Conservation (phyloP, 495 filamentous ascomycete genomes). For the Staphylotrichum longicolle region DNA sequence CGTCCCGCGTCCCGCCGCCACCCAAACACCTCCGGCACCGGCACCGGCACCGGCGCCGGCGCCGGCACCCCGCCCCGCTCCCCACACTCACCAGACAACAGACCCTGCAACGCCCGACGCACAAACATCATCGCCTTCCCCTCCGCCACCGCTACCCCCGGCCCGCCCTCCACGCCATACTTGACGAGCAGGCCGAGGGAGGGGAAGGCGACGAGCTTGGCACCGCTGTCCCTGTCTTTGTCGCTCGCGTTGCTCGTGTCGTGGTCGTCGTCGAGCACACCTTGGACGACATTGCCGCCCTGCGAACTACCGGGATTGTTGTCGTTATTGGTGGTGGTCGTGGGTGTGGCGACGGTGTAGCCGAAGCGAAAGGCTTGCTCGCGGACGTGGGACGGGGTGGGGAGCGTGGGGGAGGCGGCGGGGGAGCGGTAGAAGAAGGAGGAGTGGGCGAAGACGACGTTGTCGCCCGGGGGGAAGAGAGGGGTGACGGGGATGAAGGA, state of each 20-base stretch:
- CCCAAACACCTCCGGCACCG: slow-evolving; percentile 27
- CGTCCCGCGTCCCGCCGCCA: slow-evolving; percentile 22
- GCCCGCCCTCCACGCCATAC: slow-evolving; percentile 15
- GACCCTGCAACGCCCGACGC: not conserved
- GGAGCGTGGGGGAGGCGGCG: slow-evolving; percentile 18
- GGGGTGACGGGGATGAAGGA: slow-evolving; percentile 10
- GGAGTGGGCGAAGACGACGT: slow-evolving; percentile 31
- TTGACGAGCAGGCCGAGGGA: slow-evolving; percentile 18
- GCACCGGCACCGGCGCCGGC: slow-evolving; percentile 10
- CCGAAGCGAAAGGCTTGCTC: slow-evolving; percentile 4
- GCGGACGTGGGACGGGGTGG: slow-evolving; percentile 16
- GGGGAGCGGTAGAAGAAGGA: slow-evolving; percentile 22
- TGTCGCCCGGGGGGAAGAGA: slow-evolving; percentile 27
- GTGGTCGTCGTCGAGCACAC: too few relatives aligned
- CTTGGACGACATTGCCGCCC: too few relatives aligned
- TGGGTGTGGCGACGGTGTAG: not conserved
- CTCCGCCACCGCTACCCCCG: slow-evolving; percentile 12
- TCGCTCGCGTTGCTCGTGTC: too few relatives aligned
- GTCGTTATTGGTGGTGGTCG: not conserved
- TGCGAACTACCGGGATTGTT: too few relatives aligned
- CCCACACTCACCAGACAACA: not conserved
- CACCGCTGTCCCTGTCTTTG: not conserved
- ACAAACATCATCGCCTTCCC: slow-evolving; percentile 19
- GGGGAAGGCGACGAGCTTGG: slow-evolving; percentile 12
- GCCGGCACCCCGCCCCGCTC: not conserved